Evolutionary conservation across 192 early-diverging fungal genomes (phyloP), one percentile per base, ranked within the genome.

Genomic region (Linnemannia zychae): DNA sequence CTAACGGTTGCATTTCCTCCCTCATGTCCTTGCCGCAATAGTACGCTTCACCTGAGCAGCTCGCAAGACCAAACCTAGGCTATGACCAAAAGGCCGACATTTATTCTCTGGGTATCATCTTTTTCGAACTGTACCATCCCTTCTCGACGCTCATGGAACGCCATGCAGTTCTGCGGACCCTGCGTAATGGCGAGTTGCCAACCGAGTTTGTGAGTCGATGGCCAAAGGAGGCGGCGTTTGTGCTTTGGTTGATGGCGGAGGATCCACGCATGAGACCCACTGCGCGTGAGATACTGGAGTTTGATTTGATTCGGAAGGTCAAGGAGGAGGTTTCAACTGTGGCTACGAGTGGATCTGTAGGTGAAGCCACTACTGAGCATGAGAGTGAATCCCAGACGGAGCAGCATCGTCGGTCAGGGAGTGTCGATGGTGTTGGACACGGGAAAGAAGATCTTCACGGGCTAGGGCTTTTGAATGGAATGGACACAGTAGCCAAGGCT

Each of bases 71-170:
- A 22, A 75, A 87, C 37, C 69, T 73, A n/a, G 73, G 85, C 15
- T 96, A 96, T 73, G 93, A 93, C 76, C 90, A 95, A 86, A 96
- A 95, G 72, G 94, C 92, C 5, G 99, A 99, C 80, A 97, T 99
- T 15, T 99, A 98, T 86, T 97, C 96, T 9, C 87, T 98, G 16
- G 99, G 99, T 4, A 98, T 99, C 52, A 95, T 99, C 49, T 94
- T 99, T 68, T 99, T 98, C 82, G 99, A 99, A 88, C 88, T 99
- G 63, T 94, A 94, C 85, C 95, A 95, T 40, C 96, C 97, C 36
- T 94, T 98, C 76, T 78, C 91, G 12, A 98, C 99, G 1, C 90
- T 88, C 0, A 99, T 99, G 97, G 99, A 99, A 87, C 94, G 99
- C 0, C 94, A 93, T 22, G 87, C 90, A 36, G 90, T 91, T 4